Conservation (phyloP, 208 protist species). For the Trypanosoma grayi region DNA sequence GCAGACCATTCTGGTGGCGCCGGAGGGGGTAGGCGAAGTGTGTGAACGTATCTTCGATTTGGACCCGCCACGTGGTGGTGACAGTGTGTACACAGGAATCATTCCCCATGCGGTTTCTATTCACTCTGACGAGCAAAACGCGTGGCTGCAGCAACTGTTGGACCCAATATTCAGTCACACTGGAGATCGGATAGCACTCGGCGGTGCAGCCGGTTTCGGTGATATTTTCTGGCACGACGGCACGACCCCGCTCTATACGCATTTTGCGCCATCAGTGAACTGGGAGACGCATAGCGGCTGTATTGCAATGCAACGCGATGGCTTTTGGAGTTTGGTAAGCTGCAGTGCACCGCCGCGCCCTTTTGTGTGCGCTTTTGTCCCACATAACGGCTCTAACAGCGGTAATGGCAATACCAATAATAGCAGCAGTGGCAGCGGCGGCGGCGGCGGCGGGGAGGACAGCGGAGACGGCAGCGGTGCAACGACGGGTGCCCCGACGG, state of each 20-base stretch:
- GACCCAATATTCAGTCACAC: not conserved
- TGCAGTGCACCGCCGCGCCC: conserved; percentile 25
- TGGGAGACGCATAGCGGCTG: conserved; percentile 38
- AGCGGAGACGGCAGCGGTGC: no score
- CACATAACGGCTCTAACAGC: conserved; percentile 5
- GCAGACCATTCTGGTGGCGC: conserved; percentile 11
- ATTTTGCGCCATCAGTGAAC: conserved; percentile 31
- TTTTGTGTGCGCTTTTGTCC: conserved; percentile 45
- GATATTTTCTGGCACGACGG: conserved; percentile 34
- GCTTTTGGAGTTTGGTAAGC: conserved; percentile 39
- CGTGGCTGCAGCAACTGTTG: conserved; percentile 18
- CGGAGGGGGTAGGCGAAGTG: conserved; percentile 4
- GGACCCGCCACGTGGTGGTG: conserved; percentile 10
- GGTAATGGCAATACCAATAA: conserved; percentile 1
- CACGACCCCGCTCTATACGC: conserved; percentile 26
- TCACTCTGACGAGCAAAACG: conserved; percentile 30
- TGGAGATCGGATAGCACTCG: conserved; percentile 22
- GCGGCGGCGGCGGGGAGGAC: no score
- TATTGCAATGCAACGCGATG: conserved; percentile 43
- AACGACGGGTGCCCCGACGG: not conserved
- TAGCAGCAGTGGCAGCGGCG: not conserved
- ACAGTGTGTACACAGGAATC: not conserved
- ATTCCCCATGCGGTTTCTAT: conserved; percentile 20
- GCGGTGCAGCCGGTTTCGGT: conserved; percentile 34
- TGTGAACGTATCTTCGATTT: conserved; percentile 24